These are phyloP conservation scores for Wickerhamomyces sydowiorum DNA, from an alignment of 805 yeast species.

Conservation along the genomic window DNA sequence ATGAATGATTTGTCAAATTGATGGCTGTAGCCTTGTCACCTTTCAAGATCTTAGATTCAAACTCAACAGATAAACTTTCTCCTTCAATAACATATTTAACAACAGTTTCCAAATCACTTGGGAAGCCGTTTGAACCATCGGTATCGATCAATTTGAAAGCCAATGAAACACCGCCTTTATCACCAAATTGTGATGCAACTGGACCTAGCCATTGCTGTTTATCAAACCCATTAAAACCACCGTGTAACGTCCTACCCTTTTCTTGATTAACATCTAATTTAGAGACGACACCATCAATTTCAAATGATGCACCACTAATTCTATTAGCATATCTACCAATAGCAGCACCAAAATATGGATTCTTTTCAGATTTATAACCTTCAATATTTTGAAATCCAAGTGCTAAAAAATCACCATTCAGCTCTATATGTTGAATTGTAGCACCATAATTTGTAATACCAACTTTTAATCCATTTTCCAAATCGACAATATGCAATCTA, in stretches of 20 bases:
- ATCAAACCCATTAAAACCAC: conserved; percentile 49
- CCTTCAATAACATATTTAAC: conserved; percentile 41
- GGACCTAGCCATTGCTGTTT: conserved; percentile 50
- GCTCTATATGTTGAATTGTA: conserved; percentile 35
- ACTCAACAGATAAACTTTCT: conserved; percentile 29
- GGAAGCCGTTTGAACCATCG: conserved; percentile 52
- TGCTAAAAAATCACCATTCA: conserved; percentile 34
- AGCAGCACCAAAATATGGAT: conserved; percentile 58
- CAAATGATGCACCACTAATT: conserved; percentile 38
- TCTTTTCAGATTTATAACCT: conserved; percentile 25
- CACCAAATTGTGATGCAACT: conserved; percentile 28
- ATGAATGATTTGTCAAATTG: conserved; percentile 58
- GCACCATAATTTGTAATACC: conserved; percentile 48
- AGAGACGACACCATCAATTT: conserved; percentile 34
- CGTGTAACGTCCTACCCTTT: conserved; percentile 42
- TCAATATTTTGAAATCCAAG: conserved; percentile 32
- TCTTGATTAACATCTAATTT: conserved; percentile 38
- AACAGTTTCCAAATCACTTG: conserved; percentile 44
- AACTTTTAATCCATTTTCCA: conserved; percentile 30
- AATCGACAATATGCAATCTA: conserved; percentile 24
- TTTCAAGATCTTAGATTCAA: conserved; percentile 27
- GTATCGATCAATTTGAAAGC: conserved; percentile 37
- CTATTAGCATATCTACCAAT: conserved; percentile 65
- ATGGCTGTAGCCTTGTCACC: conserved; percentile 43
- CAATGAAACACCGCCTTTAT: conserved; percentile 24